phyloP scores from a whole-genome alignment of 2,329 filamentous ascomycete genomes.

The Iodosphaeria phyllophila region DNA sequence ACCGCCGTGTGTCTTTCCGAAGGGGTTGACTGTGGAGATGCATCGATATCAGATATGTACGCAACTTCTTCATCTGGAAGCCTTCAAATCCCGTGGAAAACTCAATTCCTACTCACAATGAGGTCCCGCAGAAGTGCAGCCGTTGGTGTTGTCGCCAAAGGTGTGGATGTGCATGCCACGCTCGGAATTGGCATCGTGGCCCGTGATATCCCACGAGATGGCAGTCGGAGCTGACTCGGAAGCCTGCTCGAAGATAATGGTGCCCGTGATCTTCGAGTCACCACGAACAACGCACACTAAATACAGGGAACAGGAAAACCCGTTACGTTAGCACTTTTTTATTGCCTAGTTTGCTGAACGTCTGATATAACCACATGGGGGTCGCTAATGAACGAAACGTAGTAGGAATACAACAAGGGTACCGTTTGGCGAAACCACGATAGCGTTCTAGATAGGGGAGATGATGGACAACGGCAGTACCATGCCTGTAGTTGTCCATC shows the following conservation, averaged over 20 bases:
- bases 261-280: conserved; percentile 89
- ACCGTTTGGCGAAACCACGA: too few relatives aligned
- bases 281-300: conserved; percentile 91
- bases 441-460: too few relatives aligned
- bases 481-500: too few relatives aligned
- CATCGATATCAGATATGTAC: conserved; percentile 4
- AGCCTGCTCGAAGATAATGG: conserved; percentile 86
- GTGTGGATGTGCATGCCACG: conserved; percentile 98
- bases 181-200: conserved; percentile 87
- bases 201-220: conserved; percentile 80
- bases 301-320: conserved; percentile 7
- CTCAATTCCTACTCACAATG: conserved; percentile 52
- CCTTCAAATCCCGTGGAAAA: neutral
- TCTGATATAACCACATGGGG: too few relatives aligned
- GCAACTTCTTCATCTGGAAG: neutral
- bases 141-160: conserved; percentile 99
- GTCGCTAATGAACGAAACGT: too few relatives aligned
- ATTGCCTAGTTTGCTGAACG: too few relatives aligned
- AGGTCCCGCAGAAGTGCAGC: conserved; percentile 93
- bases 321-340: too few relatives aligned
- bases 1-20: conserved; percentile 4
- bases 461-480: too few relatives aligned
- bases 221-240: conserved; percentile 67
- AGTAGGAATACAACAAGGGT: too few relatives aligned
- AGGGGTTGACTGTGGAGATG: conserved; percentile 6